These are phyloP conservation scores for Fusarium sp. DNA, from an alignment of 2,329 filamentous ascomycete species.

Conservation along the genomic window DNA sequence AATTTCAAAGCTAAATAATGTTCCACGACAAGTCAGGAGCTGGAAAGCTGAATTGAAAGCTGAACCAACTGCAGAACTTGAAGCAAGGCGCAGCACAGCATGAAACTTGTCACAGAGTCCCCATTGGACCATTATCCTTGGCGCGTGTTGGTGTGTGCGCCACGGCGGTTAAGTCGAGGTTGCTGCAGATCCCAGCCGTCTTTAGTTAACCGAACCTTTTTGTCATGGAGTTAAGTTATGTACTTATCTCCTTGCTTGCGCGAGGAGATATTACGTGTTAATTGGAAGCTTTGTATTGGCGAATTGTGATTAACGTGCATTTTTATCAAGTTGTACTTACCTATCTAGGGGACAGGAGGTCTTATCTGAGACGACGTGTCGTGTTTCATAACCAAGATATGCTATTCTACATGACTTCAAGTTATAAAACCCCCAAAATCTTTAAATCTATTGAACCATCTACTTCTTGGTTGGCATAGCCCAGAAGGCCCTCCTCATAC, in stretches of 20 bases:
- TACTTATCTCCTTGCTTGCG: not conserved
- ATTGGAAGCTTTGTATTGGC: too few relatives aligned
- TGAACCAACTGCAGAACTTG: not conserved
- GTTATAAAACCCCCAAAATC: not conserved
- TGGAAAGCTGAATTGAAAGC: not conserved
- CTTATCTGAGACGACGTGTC: too few relatives aligned
- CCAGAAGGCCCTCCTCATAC: not conserved
- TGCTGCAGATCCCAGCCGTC: not conserved
- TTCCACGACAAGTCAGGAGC: too few relatives aligned
- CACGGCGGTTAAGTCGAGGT: not conserved
- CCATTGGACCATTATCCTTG: not conserved
- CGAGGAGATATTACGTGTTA: not conserved
- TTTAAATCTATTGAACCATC: too few relatives aligned
- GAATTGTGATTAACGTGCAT: not conserved
- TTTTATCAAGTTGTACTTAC: not conserved
- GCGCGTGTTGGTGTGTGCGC: not conserved
- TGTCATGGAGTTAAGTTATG: not conserved
- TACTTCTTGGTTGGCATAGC: not conserved
- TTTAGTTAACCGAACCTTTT: not conserved
- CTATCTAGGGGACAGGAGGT: not conserved
- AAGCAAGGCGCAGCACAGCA: not conserved
- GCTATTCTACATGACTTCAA: not conserved
- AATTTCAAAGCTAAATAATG: too few relatives aligned
- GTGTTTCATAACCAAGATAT: not conserved
- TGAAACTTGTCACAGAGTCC: not conserved